Evolutionary conservation across 192 early-diverging fungal species (phyloP).

Genomic region (Neocallimastix lanati): DNA sequence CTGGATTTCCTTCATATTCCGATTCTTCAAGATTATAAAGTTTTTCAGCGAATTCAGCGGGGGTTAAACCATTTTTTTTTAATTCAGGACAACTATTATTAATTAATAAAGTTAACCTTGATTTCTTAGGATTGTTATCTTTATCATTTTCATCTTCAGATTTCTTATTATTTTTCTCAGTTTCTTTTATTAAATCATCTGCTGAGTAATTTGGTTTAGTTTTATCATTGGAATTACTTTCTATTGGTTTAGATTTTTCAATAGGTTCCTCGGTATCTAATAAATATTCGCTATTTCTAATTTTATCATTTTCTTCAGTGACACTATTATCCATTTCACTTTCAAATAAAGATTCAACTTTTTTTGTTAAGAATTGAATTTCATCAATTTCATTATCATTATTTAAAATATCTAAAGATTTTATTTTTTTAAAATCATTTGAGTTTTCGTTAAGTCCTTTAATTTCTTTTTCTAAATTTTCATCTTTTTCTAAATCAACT

Average conservation of each 20-base stretch:
- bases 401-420: background rate
- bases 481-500: background rate
- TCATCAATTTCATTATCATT: background rate
- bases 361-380: too few relatives aligned
- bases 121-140: background rate
- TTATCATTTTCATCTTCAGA: background rate
- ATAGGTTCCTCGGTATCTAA: too few relatives aligned
- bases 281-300: too few relatives aligned
- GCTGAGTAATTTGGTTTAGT: too few relatives aligned
- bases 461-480: background rate
- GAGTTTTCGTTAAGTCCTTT: background rate
- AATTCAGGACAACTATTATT: background rate
- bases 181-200: too few relatives aligned
- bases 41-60: background rate
- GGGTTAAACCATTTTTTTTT: background rate
- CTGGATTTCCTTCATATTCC: background rate
- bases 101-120: background rate
- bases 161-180: too few relatives aligned
- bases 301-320: too few relatives aligned
- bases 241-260: too few relatives aligned
- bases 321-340: too few relatives aligned
- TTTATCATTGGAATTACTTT: too few relatives aligned
- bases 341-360: too few relatives aligned
- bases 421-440: background rate
- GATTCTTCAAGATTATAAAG: background rate